A percentile compares a stretch with the other conserved stretches of the same genome.
Conservation (phyloP, 2,329 filamentous ascomycete genomes). For the Trichoderma pleuroti region DNA sequence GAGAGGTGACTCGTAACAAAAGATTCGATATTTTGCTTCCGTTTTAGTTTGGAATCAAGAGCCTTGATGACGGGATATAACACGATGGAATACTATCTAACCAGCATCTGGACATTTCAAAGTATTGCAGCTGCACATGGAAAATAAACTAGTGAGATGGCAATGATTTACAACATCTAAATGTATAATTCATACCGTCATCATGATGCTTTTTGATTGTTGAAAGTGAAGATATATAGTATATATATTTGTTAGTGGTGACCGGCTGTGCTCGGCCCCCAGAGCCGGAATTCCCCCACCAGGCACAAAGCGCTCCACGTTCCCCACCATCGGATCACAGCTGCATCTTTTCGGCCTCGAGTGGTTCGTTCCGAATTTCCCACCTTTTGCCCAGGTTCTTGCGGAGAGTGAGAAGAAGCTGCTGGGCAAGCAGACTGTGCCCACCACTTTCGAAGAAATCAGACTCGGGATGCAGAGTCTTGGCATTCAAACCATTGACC, state of each 20-base stretch:
- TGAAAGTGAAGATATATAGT: background rate
- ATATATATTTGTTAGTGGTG: background rate
- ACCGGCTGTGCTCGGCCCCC: background rate
- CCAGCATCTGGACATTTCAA: background rate
- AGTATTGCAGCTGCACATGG: background rate
- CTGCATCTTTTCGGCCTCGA: conserved; percentile 9
- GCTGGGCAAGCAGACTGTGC: conserved; percentile 57
- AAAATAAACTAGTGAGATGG: background rate
- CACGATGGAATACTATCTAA: background rate
- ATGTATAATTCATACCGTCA: background rate
- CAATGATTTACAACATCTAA: background rate
- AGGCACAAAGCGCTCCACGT: background rate
- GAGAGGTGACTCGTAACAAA: too few species aligned
- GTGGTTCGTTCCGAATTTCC: conserved; percentile 2
- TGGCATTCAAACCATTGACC: conserved; percentile 62
- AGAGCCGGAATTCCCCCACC: conserved; percentile 2
- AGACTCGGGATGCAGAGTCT: conserved; percentile 51
- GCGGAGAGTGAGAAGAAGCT: conserved; percentile 63
- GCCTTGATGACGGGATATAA: background rate
- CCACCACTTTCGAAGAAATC: conserved; percentile 41
- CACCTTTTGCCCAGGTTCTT: conserved; percentile 25
- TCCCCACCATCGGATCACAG: conserved; percentile 8
- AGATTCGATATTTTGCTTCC: background rate
- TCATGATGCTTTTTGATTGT: background rate
- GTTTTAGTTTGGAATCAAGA: background rate